These are phyloP conservation scores for Penicillium coffeae DNA, from an alignment of 495 filamentous ascomycete genomes.

Conservation along the genomic window DNA sequence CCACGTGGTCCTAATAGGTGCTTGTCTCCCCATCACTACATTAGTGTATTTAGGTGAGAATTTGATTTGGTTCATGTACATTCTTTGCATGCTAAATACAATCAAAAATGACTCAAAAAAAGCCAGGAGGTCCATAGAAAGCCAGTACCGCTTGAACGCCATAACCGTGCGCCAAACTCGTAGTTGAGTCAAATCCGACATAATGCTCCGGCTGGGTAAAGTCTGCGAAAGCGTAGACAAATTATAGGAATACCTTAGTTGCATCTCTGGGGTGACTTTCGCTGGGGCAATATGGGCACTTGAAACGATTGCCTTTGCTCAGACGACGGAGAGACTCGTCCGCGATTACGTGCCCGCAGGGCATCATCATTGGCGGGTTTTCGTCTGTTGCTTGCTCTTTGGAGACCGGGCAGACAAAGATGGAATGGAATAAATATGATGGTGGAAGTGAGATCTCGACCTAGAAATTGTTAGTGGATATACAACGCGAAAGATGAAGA, in stretches of 20 bases:
- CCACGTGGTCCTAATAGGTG: too few relatives aligned
- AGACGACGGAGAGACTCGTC: slow-evolving; percentile 73
- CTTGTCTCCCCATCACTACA: too few relatives aligned
- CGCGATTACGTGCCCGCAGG: slow-evolving; percentile 92
- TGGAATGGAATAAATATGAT: slow-evolving; percentile 86
- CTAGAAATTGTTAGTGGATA: slow-evolving; percentile 24
- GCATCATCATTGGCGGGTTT: slow-evolving; percentile 97
- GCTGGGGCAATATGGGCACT: slow-evolving; percentile 93
- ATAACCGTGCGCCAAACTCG: background rate
- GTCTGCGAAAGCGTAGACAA: background rate
- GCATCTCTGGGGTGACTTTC: slow-evolving; percentile 77
- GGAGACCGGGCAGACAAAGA: slow-evolving; percentile 95
- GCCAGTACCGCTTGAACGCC: background rate
- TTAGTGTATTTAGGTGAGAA: too few relatives aligned
- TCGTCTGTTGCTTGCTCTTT: slow-evolving; percentile 92
- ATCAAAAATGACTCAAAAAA: background rate
- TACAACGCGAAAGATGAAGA: background rate
- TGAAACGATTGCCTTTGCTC: slow-evolving; percentile 76
- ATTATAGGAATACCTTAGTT: slow-evolving; percentile 61
- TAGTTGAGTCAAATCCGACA: too few relatives aligned
- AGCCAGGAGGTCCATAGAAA: background rate
- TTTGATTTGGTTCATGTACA: background rate
- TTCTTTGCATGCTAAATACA: background rate
- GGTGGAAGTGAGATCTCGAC: slow-evolving; percentile 86
- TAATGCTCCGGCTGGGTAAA: background rate